Base-by-base conservation (phyloP, 371 early-diverging fungal genomes). In the Rhizopus stolonifer region DNA sequence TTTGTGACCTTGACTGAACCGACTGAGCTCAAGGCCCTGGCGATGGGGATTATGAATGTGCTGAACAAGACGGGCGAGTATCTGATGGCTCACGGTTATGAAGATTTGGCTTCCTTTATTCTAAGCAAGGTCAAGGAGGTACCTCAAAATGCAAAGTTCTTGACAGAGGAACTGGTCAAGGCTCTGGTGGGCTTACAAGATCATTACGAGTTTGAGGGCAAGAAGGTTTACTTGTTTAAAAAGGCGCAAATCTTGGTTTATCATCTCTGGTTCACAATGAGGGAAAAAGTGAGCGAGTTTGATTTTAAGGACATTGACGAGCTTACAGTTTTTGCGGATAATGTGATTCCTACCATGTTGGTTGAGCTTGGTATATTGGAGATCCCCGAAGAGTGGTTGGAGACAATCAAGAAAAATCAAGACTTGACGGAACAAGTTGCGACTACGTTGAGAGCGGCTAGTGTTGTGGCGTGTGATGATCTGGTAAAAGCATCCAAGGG, bases 101-200 rank as follows among this genome's bases (percentile, higher is more conserved):
- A 73, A 25, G 81, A 83, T 25, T 54, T 93, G 10, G 87, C 86
- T 2, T 65, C 81, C 17, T 91, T 91, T 65, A 72, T 91, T 24
- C 59, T 90, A 56, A 77, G 84, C 47, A 77, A 80, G 7, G 81
- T 83, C 54, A 50, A 47, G 3, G 9, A 50, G 9, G 64, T 77
- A 32, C 78, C 80, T 18, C 58, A 58, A 11, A 18, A 53, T 8
- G 88, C 85, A 0, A 64, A 68, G 5, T 69, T 73, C 29, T 64
- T 89, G 7, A 84, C 84, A 0, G 74, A 78, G 21, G 62, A 71
- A 10, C 65, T 88, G 11, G 75, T 80, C 11, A 67, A 58, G 13
- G 78, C 85, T 0, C 79, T 92, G 18, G 87, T 91, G 14, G 85
- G 85, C 0, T 77, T 92, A 21, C 79, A 80, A 26, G 92, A 91